Evolutionary conservation across 148 eudicot species (phyloP).

Genomic region (Nepenthes gracilis): DNA sequence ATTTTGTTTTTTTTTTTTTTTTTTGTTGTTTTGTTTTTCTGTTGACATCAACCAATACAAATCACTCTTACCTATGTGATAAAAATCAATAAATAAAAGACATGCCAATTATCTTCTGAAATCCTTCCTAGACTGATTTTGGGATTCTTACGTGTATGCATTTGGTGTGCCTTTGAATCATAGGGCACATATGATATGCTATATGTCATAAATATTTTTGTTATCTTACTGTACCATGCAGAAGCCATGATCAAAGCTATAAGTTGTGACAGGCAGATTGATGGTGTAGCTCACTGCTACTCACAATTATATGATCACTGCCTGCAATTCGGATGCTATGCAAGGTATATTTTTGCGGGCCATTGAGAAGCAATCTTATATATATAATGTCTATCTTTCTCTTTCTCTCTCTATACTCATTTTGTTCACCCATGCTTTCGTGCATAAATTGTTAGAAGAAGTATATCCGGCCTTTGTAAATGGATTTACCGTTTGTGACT

Average conservation of each 20-base stretch:
- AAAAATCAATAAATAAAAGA: too few relatives aligned
- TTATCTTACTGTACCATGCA: conserved; percentile 20
- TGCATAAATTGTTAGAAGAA: too few relatives aligned
- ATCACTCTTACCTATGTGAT: neutral
- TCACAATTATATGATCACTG: conserved; percentile 52
- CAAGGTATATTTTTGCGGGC: conserved; percentile 26
- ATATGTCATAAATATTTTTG: neutral
- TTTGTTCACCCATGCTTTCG: too few relatives aligned
- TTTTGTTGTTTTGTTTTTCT: too few relatives aligned
- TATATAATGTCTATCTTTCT: neutral
- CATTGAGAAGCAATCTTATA: neutral
- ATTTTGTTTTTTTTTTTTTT: too few relatives aligned
- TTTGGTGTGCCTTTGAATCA: neutral
- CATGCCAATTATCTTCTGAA: too few relatives aligned
- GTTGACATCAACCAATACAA: neutral
- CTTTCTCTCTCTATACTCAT: neutral
- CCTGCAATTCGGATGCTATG: conserved; percentile 48
- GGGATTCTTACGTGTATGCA: neutral
- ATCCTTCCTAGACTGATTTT: too few relatives aligned
- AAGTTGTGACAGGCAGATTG: conserved; percentile 25
- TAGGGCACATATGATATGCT: neutral
- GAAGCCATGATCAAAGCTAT: conserved; percentile 31
- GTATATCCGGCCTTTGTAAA: too few relatives aligned
- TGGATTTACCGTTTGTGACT: too few relatives aligned
- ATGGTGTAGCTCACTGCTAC: conserved; percentile 20